Evolutionary conservation across 164 flowering plant genomes (phyloP).

Genomic region (Warburgia ugandensis): DNA sequence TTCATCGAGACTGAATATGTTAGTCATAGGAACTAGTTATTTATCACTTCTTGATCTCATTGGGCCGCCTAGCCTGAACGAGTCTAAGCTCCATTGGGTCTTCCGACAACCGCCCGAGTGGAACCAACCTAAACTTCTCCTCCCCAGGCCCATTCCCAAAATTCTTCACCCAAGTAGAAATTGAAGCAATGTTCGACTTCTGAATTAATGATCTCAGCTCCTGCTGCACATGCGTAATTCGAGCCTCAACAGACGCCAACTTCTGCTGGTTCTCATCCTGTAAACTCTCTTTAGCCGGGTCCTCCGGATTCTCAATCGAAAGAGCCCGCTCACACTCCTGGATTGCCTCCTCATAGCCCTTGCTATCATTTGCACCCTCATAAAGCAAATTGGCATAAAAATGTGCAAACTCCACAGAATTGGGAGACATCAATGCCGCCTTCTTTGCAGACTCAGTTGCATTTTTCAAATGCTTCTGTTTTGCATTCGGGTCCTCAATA

Average conservation of each 20-base stretch:
- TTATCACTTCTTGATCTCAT: conserved; percentile 97
- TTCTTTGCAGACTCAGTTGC: conserved; percentile 63
- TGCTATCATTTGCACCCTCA: conserved; percentile 66
- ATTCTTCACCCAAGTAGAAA: conserved; percentile 91
- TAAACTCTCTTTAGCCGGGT: conserved; percentile 86
- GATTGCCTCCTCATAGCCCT: conserved; percentile 74
- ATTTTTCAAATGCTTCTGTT: conserved; percentile 54
- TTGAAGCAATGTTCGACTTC: conserved; percentile 67
- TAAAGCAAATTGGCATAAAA: conserved; percentile 83
- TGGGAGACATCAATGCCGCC: conserved; percentile 61
- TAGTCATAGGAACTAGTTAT: too few relatives aligned
- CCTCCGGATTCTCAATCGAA: conserved; percentile 59
- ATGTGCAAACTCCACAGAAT: conserved; percentile 78
- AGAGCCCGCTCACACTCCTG: conserved; percentile 83
- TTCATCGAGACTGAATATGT: too few relatives aligned
- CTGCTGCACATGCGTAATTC: conserved; percentile 55
- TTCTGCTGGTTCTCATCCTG: conserved; percentile 79
- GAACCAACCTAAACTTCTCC: conserved; percentile 83
- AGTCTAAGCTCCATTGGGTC: conserved; percentile 85
- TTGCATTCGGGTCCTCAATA: conserved; percentile 62
- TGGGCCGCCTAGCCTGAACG: conserved; percentile 62
- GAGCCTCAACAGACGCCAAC: conserved; percentile 39
- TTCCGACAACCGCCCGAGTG: conserved; percentile 57
- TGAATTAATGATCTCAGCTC: conserved; percentile 65
- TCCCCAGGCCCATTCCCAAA: conserved; percentile 60